Evolutionary conservation across 1,284 basidiomycete genomes (phyloP).

Genomic region (Ganoderma lingzhi): DNA sequence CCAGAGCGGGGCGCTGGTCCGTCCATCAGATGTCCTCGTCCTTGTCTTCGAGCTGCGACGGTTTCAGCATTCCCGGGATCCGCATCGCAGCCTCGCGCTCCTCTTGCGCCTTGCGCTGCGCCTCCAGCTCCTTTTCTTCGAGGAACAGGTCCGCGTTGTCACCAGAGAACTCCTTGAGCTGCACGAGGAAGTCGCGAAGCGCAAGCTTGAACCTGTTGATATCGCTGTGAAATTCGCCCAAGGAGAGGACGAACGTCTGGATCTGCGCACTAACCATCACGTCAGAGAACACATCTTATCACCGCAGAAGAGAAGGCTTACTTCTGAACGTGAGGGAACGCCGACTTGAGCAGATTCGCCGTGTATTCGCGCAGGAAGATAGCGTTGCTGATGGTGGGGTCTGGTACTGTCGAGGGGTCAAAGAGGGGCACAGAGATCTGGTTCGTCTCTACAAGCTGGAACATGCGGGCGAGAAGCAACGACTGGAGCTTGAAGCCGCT

Average conservation of each 20-base stretch:
- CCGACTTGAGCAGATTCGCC: conserved; percentile 84
- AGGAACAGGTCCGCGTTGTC: conserved; percentile 89
- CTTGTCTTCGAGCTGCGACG: conserved; percentile 91
- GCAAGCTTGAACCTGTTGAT: conserved; percentile 94
- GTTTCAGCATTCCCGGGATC: conserved; percentile 99
- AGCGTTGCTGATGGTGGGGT: conserved; percentile 84
- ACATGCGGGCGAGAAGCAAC: conserved; percentile 90
- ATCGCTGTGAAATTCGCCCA: conserved; percentile 90
- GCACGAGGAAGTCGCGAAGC: conserved; percentile 92
- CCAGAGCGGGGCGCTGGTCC: conserved; percentile 18
- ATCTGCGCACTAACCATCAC: conserved; percentile 66
- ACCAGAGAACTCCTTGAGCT: conserved; percentile 92
- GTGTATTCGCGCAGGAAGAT: conserved; percentile 91
- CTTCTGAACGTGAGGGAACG: conserved; percentile 92
- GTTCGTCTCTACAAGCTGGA: conserved; percentile 91
- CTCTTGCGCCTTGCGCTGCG: conserved; percentile 70
- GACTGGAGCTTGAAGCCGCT: conserved; percentile 95
- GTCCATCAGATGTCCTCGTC: conserved; percentile 79
- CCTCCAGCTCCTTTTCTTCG: conserved; percentile 95
- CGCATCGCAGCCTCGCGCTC: conserved; percentile 92
- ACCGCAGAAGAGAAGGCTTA: conserved; percentile 46
- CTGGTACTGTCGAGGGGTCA: conserved; percentile 79
- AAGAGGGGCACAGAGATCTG: conserved; percentile 88
- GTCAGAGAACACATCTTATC: conserved; percentile 10
- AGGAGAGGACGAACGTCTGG: conserved; percentile 79